Conservation (phyloP, 257 asterid species). For the Nicotiana sylvestris region DNA sequence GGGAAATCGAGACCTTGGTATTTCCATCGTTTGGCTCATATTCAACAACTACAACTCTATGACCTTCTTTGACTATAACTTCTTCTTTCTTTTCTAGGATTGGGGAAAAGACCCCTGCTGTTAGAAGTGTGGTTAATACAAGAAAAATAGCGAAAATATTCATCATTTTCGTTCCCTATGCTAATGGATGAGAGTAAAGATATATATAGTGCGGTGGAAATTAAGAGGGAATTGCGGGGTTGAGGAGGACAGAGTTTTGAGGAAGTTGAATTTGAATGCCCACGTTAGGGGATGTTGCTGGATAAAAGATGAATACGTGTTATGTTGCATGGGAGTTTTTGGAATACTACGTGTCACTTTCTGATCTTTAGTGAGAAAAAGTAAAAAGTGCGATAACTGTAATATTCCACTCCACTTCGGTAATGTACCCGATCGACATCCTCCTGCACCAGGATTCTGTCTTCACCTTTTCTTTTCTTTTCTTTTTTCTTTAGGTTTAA, state of each 20-base stretch:
- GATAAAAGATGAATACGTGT: constrained; percentile 1
- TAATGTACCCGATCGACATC: neutral
- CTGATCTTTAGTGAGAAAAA: neutral
- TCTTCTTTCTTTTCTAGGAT: constrained; percentile 12
- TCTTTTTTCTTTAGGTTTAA: no score
- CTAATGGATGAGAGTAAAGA: no score
- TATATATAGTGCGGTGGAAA: neutral
- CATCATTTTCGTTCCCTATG: constrained; percentile 18
- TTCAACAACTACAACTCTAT: constrained; percentile 52
- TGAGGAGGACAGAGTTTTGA: neutral
- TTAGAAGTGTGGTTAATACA: constrained; percentile 24
- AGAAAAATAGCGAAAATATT: constrained; percentile 26
- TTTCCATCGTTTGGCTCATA: constrained; percentile 24
- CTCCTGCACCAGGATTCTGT: neutral
- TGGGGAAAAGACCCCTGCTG: constrained; percentile 30
- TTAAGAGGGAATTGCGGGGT: neutral
- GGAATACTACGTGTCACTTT: neutral
- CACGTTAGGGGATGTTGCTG: neutral
- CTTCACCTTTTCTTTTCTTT: neutral
- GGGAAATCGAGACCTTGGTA: constrained; percentile 28
- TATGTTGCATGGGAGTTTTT: neutral
- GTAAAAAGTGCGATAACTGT: neutral
- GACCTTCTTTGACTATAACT: constrained; percentile 31
- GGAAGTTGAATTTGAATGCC: neutral
- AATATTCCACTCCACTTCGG: no score